Base-by-base conservation (phyloP, 2,329 filamentous ascomycete species). In the Colletotrichum truncatum region DNA sequence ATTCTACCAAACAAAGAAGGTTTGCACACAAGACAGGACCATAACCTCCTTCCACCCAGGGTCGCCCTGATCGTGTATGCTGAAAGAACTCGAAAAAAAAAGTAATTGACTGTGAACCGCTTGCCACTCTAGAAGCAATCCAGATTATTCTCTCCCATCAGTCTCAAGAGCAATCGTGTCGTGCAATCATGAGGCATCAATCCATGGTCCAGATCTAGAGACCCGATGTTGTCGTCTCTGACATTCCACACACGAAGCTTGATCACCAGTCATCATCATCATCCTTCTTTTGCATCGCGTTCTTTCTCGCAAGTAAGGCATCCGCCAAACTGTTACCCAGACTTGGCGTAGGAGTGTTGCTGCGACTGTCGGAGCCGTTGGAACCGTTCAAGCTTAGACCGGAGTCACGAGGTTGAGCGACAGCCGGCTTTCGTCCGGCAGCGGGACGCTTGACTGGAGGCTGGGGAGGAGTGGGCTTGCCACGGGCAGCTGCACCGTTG, bases 381-480 rank as follows among this genome's bases (percentile, higher is more conserved):
- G 79, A 73, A 14, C 82, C 84, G 68, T 88, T 87, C 59, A 89
- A 76, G 69, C 87, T 89, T 82, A 89, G 87, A 55, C 85, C 87
- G 21, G 87, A 89, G 74, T 98, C 94, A 54, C 95, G 87, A n/a
- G 66, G 56, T 59, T 89, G 88, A 49, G 87, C 83, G 14, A 89
- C 85, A 0, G 85, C 88, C 1, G 93, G 90, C 78, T 96, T 97
- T 66, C 90, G 89, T 23, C 86, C 85, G 34, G 86, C 86, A 21
- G 85, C 89, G 1, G 94, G 94, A 21, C 95, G 86, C 80, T 97
- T 97, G 11, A 88, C 89, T 3, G 93, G 94, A 21, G 91, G 93
- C 23, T 89, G 89, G 3, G 93, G 93, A 2, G 93, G 91, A 9
- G 88, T 87, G 0, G 91, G 88, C 77, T 94, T 94, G 48, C 80